Percentiles rank a stretch among this genome's conserved stretches.
phyloP scores from a whole-genome alignment of 352 stramenopile genomes.

The Phytopythium cucurbitacearum region DNA sequence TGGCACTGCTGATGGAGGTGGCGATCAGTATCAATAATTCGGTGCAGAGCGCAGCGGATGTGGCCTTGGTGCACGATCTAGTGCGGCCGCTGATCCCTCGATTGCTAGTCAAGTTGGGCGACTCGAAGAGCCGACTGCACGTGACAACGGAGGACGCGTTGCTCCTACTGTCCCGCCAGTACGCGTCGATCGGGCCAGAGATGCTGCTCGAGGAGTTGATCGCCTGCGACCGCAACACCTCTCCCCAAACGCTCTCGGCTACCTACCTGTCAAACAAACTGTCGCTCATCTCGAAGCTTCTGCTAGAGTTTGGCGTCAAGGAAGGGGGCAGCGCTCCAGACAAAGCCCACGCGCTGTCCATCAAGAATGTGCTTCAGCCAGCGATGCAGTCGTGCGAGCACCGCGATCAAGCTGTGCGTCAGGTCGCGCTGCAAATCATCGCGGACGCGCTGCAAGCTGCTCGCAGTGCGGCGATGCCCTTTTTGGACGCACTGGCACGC shows the following conservation, averaged over 20 bases:
- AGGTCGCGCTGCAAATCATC: constrained; percentile 66
- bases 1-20: constrained; percentile 71
- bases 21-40: constrained; percentile 47
- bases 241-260: constrained; percentile 40
- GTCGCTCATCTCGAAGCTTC: constrained; percentile 59
- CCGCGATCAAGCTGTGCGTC: constrained; percentile 62
- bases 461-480: constrained; percentile 58
- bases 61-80: constrained; percentile 39
- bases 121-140: constrained; percentile 68
- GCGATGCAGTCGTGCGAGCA: constrained; percentile 70
- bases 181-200: constrained; percentile 45
- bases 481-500: constrained; percentile 58
- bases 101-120: constrained; percentile 68
- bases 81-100: constrained; percentile 64
- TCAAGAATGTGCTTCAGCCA: constrained; percentile 68
- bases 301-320: constrained; percentile 74
- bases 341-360: constrained; percentile 20
- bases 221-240: constrained; percentile 54
- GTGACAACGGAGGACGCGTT: constrained; percentile 73
- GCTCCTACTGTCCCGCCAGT: constrained; percentile 60
- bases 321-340: constrained; percentile 16
- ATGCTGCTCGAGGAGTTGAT: constrained; percentile 80
- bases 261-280: constrained; percentile 74
- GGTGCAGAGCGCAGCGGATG: constrained; percentile 13
- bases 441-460: constrained; percentile 56